Percentiles rank a stretch among this genome's conserved stretches.
These are phyloP conservation scores for Cyclostephanos invisitatus DNA, from an alignment of 108 stramenopile genomes.

Conservation along the genomic window DNA sequence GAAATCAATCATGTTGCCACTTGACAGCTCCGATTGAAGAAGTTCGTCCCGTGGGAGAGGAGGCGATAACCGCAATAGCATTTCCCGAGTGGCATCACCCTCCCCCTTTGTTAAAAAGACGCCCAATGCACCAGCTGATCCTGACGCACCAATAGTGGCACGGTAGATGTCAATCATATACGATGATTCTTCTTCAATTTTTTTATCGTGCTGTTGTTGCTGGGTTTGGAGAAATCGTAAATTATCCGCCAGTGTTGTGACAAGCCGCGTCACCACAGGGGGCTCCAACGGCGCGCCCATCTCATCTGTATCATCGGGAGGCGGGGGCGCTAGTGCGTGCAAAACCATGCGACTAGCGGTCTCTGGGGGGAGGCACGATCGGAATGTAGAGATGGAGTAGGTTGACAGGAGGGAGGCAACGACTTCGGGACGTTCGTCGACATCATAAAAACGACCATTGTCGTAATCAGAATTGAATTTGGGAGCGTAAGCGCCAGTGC, in stretches of 20 bases:
- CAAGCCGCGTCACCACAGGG: conserved; percentile 65
- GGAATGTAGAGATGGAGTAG: conserved; percentile 41
- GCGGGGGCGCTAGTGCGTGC: conserved; percentile 77
- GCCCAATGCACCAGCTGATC: conserved; percentile 63
- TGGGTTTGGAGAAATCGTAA: conserved; percentile 32
- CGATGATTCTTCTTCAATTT: not conserved
- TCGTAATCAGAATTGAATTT: conserved; percentile 7
- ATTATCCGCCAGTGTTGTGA: conserved; percentile 70
- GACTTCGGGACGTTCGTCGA: conserved; percentile 55
- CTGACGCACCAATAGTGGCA: conserved; percentile 56
- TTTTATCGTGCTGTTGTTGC: conserved; percentile 6
- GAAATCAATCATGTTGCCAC: conserved; percentile 42
- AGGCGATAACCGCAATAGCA: conserved; percentile 57
- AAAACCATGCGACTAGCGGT: conserved; percentile 61
- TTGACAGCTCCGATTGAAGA: conserved; percentile 6
- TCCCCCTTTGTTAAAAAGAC: conserved; percentile 56
- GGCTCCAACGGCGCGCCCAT: conserved; percentile 21
- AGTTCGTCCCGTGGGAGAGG: conserved; percentile 18
- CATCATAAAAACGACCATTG: conserved; percentile 20
- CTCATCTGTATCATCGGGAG: conserved; percentile 44
- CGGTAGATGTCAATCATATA: conserved; percentile 29
- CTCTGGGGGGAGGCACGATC: conserved; percentile 49
- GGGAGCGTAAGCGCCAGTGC: conserved; percentile 64
- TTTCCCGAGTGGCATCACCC: conserved; percentile 66
- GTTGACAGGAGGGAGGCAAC: conserved; percentile 52